Evolutionary conservation across 352 stramenopile genomes (phyloP), one percentile per base, ranked within the genome.

Genomic region (Phytophthora agathidicida): DNA sequence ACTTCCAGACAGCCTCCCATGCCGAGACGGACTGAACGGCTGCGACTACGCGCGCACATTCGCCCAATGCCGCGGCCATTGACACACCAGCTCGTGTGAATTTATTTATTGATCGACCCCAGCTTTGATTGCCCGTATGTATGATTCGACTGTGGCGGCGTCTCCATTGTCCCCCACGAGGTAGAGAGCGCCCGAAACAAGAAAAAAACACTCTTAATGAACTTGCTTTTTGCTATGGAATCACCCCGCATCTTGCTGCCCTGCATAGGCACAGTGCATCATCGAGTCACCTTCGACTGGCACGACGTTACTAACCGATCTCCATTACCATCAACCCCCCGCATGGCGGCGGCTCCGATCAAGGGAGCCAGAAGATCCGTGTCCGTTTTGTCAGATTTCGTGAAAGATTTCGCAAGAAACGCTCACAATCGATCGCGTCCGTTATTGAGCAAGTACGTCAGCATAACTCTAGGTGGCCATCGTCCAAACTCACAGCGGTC

Each of bases 91-190:
- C 45, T 60, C 50, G 47, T 68, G 55, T 65, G 71, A 59, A 63
- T 70, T 76, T 77, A 72, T 77, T 75, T 77, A 77, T 77, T 75
- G 54, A 68, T 67, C 52, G 52, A 74, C 60, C 30, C 37, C 28
- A 61, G 49, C 55, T 72, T 71, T 64, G 62, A 71, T 62, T 71
- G 63, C 68, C 37, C 50, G 49, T 61, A 71, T 76, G 52, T 76
- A 73, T 76, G 58, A 70, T 63, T 66, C 52, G 53, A 69, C 62
- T 52, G 43, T 48, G 66, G 57, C 52, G 30, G 41, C 41, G 14
- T 14, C 16, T 6, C 27, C 50, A 44, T 38, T 47, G n/a, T 54
- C 52, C 33, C 30, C 16, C 26, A 20, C 11, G 31, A 54, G 44
- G 50, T 69, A 49, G 45, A 58, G 30, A 41, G 27, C 48, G 24